These are phyloP conservation scores for Hydrangea macrophylla DNA, from an alignment of 148 eudicot genomes.

Conservation along the genomic window DNA sequence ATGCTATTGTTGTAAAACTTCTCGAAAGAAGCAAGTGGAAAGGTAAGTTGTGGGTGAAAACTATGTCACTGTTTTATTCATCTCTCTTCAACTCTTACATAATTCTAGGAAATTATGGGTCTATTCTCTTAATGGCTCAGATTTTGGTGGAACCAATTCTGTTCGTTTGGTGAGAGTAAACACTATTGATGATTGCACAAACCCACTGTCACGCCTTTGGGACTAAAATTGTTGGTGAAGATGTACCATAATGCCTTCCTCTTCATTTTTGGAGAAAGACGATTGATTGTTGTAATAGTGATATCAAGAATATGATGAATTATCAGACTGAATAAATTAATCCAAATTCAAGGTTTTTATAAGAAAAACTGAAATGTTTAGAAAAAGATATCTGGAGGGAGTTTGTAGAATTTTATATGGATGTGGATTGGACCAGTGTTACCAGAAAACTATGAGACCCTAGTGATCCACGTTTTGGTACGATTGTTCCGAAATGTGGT, in stretches of 20 bases:
- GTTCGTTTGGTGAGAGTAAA: neutral
- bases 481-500: too few relatives aligned
- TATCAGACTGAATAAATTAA: neutral
- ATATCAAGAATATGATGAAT: neutral
- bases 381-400: neutral
- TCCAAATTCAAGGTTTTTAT: neutral
- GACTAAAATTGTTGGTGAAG: neutral
- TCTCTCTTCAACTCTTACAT: too few relatives aligned
- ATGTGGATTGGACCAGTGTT: too few relatives aligned
- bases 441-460: too few relatives aligned
- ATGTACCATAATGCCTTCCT: neutral
- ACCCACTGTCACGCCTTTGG: neutral
- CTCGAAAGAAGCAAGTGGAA: neutral
- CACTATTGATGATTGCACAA: neutral
- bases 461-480: too few relatives aligned
- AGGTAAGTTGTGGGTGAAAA: neutral
- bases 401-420: too few relatives aligned
- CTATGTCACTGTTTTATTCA: neutral
- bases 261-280: neutral
- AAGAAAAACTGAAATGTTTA: neutral
- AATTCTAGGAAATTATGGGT: neutral
- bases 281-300: neutral
- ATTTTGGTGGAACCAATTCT: neutral
- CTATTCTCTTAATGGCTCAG: neutral
- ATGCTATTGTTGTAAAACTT: neutral